phyloP scores from a whole-genome alignment of 2,329 filamentous ascomycete species.

The Torrubiella hemipterigena region DNA sequence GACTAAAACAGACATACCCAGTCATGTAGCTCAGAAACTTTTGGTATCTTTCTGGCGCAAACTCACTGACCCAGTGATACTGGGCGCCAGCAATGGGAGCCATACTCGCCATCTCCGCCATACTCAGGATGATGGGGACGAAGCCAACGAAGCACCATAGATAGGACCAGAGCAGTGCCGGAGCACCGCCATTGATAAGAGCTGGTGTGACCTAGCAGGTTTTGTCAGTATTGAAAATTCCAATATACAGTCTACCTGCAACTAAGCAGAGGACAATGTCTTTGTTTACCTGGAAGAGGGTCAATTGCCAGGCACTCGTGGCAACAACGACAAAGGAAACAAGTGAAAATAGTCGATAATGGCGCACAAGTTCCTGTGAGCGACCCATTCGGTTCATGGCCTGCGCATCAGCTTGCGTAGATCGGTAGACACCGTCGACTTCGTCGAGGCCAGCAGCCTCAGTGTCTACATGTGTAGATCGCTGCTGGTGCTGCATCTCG shows the following conservation, averaged over 20 bases:
- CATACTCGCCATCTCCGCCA: slow-evolving; percentile 6
- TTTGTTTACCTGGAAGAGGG: slow-evolving; percentile 1
- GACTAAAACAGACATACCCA: slow-evolving; percentile 4
- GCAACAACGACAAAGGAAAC: neutral
- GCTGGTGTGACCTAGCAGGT: slow-evolving; percentile 4
- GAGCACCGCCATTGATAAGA: slow-evolving; percentile 4
- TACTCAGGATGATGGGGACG: slow-evolving; percentile 4
- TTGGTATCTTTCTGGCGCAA: slow-evolving; percentile 6
- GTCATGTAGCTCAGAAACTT: slow-evolving; percentile 6
- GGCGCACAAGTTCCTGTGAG: neutral
- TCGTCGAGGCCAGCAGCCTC: no score
- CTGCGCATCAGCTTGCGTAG: neutral
- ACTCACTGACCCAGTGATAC: slow-evolving; percentile 6
- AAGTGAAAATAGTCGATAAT: neutral
- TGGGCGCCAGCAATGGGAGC: slow-evolving; percentile 5
- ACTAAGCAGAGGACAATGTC: no score
- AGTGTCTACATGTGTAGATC: no score
- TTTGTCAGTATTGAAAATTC: no score
- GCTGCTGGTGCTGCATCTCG: no score
- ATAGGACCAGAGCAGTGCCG: slow-evolving; percentile 4
- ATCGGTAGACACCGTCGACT: no score
- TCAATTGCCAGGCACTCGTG: slow-evolving; percentile 1
- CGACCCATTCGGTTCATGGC: neutral
- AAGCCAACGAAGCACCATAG: slow-evolving; percentile 4
- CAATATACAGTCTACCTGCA: no score